These are phyloP conservation scores for Oenanthe sinensis DNA, from an alignment of 129 eudicot genomes.

Conservation along the genomic window DNA sequence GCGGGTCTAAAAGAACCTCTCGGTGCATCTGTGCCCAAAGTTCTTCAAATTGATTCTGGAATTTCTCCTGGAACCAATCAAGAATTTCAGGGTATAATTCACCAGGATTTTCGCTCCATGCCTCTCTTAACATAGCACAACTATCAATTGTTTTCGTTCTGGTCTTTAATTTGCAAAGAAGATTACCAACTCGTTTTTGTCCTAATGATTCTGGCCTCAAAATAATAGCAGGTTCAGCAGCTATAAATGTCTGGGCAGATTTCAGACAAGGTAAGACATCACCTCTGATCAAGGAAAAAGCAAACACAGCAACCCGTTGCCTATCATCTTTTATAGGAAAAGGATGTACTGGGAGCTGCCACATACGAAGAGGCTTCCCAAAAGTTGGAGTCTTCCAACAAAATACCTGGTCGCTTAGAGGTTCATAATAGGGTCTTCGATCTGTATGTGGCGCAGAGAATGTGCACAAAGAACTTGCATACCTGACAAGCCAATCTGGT, in stretches of 20 bases:
- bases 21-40: conserved; percentile 67
- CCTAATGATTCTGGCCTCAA: conserved; percentile 60
- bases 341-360: conserved; percentile 69
- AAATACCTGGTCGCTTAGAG: conserved; percentile 46
- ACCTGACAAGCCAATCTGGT: conserved; percentile 71
- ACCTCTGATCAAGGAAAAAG: conserved; percentile 76
- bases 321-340: conserved; percentile 49
- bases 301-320: conserved; percentile 49
- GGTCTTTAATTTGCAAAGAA: conserved; percentile 39
- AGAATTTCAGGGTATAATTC: conserved; percentile 42
- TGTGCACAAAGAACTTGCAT: conserved; percentile 48
- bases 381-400: conserved; percentile 50
- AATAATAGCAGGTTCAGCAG: conserved; percentile 48
- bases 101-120: conserved; percentile 58
- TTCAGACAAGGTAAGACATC: conserved; percentile 64
- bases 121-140: conserved; percentile 40
- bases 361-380: conserved; percentile 30
- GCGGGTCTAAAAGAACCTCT: conserved; percentile 45
- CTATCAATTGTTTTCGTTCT: conserved; percentile 40
- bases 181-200: conserved; percentile 67
- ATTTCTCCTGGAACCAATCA: conserved; percentile 66
- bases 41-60: conserved; percentile 34
- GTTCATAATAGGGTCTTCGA: conserved; percentile 71
- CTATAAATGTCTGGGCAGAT: conserved; percentile 34
- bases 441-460: conserved; percentile 68